phyloP scores from a whole-genome alignment of 495 filamentous ascomycete genomes.

The Penicillium subrubescens region DNA sequence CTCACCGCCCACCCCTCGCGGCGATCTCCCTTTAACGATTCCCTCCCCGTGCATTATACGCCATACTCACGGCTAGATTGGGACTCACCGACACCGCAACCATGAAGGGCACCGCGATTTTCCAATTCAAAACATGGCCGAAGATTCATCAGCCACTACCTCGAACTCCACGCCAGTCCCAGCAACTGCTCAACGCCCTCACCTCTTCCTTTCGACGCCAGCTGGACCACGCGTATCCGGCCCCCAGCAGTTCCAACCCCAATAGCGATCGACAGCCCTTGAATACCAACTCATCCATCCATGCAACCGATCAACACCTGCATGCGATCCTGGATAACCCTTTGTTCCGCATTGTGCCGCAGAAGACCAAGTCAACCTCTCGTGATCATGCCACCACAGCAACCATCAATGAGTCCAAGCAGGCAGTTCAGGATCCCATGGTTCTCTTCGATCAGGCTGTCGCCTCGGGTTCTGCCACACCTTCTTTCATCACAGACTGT shows the following conservation, averaged over 20 bases:
- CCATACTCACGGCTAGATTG: background rate
- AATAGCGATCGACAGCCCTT: conserved; percentile 21
- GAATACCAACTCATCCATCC: conserved; percentile 34
- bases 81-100: conserved; percentile 25
- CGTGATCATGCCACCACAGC: conserved; percentile 13
- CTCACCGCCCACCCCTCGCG: conserved; percentile 31
- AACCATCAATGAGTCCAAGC: conserved; percentile 18
- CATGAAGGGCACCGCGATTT: conserved; percentile 47
- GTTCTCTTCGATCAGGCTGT: conserved; percentile 42
- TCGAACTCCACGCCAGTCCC: conserved; percentile 62
- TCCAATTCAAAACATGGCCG: conserved; percentile 52
- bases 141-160: conserved; percentile 74
- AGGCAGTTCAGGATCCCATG: conserved; percentile 40
- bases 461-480: conserved; percentile 40
- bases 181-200: conserved; percentile 67
- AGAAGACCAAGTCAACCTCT: conserved; percentile 12
- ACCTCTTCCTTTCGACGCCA: conserved; percentile 76
- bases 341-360: conserved; percentile 48
- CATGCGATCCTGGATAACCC: conserved; percentile 71
- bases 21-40: conserved; percentile 17
- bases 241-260: conserved; percentile 23
- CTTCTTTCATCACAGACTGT: conserved; percentile 23
- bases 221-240: conserved; percentile 66
- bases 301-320: conserved; percentile 58
- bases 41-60: background rate